Conservation (phyloP, 805 yeast genomes). For the Saccharomycopsis olivae region DNA sequence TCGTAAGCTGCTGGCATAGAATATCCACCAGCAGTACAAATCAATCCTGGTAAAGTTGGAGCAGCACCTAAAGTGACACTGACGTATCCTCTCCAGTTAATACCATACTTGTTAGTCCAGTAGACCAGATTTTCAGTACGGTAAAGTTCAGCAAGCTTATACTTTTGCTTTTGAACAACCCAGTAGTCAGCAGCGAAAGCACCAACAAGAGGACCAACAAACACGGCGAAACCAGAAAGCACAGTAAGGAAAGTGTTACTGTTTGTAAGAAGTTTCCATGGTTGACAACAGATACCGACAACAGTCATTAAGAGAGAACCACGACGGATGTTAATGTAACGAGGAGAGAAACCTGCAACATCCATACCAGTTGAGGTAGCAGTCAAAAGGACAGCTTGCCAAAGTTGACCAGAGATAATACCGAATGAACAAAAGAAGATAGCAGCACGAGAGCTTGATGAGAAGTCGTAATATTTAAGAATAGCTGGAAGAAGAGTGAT, state of each 20-base stretch:
- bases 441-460: constrained; percentile 27
- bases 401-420: constrained; percentile 24
- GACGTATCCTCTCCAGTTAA: constrained; percentile 23
- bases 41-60: constrained; percentile 32
- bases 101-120: constrained; percentile 31
- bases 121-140: constrained; percentile 24
- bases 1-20: not conserved
- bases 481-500: constrained; percentile 25
- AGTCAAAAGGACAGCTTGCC: constrained; percentile 26
- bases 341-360: constrained; percentile 30
- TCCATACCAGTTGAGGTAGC: constrained; percentile 31
- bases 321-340: constrained; percentile 31
- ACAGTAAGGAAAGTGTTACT: constrained; percentile 28
- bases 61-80: constrained; percentile 24
- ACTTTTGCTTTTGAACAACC: constrained; percentile 27
- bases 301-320: constrained; percentile 35
- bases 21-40: constrained; percentile 5
- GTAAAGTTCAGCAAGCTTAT: constrained; percentile 33
- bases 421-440: constrained; percentile 27
- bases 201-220: constrained; percentile 31
- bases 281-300: constrained; percentile 28
- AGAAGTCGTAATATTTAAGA: constrained; percentile 24
- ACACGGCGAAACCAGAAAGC: constrained; percentile 28
- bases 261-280: constrained; percentile 31
- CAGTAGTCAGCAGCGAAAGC: constrained; percentile 30